phyloP scores from a whole-genome alignment of 1,139 yeast genomes.

The Pichia sp. region DNA sequence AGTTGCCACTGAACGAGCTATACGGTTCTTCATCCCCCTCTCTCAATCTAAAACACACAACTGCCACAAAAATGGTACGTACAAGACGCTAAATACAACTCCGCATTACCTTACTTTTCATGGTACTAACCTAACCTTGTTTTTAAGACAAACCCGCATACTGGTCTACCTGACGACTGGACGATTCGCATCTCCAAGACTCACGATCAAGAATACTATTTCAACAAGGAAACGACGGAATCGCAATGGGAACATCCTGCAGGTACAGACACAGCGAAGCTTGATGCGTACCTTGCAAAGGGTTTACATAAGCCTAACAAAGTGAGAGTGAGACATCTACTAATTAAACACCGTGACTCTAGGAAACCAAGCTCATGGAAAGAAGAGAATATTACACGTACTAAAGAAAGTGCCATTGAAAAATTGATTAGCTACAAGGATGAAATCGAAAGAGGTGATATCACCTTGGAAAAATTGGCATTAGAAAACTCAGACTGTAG shows the following conservation, averaged over 20 bases:
- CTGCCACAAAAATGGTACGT: too few species aligned
- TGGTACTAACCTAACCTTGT: too few species aligned
- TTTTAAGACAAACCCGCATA: too few species aligned
- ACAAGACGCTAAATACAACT: too few species aligned
- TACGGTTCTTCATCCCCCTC: too few species aligned
- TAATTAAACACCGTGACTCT: conserved; percentile 75
- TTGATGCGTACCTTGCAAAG: conserved; percentile 48
- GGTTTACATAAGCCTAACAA: conserved; percentile 43
- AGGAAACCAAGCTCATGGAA: conserved; percentile 94
- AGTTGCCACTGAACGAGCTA: too few species aligned
- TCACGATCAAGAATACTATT: conserved; percentile 78
- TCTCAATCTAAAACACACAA: too few species aligned
- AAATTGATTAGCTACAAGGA: conserved; percentile 53
- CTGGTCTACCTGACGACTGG: conserved; percentile 90
- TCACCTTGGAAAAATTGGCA: conserved; percentile 66
- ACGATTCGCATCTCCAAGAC: conserved; percentile 70
- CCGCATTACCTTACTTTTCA: too few species aligned
- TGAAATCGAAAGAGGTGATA: conserved; percentile 62
- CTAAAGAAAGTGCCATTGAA: conserved; percentile 78
- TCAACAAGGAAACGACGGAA: conserved; percentile 60
- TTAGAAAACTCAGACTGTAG: conserved; percentile 82
- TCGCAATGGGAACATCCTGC: conserved; percentile 91
- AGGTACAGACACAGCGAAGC: conserved; percentile 61
- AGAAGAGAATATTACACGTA: conserved; percentile 54
- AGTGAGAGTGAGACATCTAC: conserved; percentile 66